A percentile compares a stretch with the other conserved stretches of the same genome.
Conservation (phyloP, 108 stramenopile genomes). For the Skeletonema marinoi region DNA sequence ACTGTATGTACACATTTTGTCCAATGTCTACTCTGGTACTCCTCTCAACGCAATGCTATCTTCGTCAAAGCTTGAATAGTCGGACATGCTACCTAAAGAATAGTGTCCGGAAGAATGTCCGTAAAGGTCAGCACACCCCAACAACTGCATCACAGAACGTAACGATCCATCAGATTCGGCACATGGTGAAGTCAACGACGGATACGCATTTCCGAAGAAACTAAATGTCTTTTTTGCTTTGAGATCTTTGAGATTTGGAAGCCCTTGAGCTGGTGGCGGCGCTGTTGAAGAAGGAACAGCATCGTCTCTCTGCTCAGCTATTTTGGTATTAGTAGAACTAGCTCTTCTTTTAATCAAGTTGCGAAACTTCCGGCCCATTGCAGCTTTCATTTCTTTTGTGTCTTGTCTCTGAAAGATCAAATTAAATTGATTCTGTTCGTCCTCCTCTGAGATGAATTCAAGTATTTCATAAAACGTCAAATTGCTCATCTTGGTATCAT, state of each 20-base stretch:
- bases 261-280: too few species aligned
- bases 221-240: too few species aligned
- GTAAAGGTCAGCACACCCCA: background rate
- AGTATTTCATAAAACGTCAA: background rate
- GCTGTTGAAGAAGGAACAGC: too few species aligned
- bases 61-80: background rate
- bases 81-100: background rate
- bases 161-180: background rate
- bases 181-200: background rate
- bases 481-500: background rate
- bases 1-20: background rate
- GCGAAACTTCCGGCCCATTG: background rate
- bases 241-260: too few species aligned
- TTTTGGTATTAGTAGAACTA: background rate
- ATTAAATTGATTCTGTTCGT: background rate
- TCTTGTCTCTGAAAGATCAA: background rate
- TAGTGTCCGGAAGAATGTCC: background rate
- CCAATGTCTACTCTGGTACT: background rate
- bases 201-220: too few species aligned
- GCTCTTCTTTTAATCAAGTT: background rate
- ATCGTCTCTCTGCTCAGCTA: background rate
- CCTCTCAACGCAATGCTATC: background rate
- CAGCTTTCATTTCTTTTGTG: slow-evolving; percentile 22
- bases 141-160: background rate
- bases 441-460: background rate